Evolutionary conservation across 139 green algal genomes (phyloP).

Genomic region (Tetraselmis chui): DNA sequence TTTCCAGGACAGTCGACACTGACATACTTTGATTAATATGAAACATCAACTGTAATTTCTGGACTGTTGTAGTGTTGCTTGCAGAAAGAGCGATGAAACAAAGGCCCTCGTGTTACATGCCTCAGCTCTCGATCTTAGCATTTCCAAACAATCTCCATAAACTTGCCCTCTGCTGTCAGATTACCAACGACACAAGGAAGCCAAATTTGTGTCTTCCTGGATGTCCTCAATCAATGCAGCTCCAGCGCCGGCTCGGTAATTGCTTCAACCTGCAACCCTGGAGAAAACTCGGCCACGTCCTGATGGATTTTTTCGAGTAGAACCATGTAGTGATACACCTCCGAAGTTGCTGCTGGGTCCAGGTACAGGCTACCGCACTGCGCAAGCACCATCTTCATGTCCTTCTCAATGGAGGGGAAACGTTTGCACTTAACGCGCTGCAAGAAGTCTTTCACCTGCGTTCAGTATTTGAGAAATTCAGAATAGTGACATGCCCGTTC

Average conservation of each 20-base stretch:
- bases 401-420: slow-evolving; percentile 68
- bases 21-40: no score
- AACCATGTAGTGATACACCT: slow-evolving; percentile 57
- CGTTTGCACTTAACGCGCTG: slow-evolving; percentile 47
- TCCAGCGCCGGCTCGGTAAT: slow-evolving; percentile 31
- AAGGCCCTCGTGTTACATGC: no score
- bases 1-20: no score
- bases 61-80: no score
- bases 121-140: no score
- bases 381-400: slow-evolving; percentile 64
- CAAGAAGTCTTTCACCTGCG: slow-evolving; percentile 60
- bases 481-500: not conserved
- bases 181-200: no score
- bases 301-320: slow-evolving; percentile 46
- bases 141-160: no score
- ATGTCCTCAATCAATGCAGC: slow-evolving; percentile 20
- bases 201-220: no score
- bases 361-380: slow-evolving; percentile 70
- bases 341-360: slow-evolving; percentile 39
- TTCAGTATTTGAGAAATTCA: not conserved
- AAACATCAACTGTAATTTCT: no score
- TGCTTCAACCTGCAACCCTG: slow-evolving; percentile 41
- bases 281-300: slow-evolving; percentile 33
- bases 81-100: no score
- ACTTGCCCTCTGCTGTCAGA: no score